A percentile compares a stretch with the other conserved stretches of the same genome.
Conservation (phyloP, 169 alveolate species). For the Cryptosporidium sp. region DNA sequence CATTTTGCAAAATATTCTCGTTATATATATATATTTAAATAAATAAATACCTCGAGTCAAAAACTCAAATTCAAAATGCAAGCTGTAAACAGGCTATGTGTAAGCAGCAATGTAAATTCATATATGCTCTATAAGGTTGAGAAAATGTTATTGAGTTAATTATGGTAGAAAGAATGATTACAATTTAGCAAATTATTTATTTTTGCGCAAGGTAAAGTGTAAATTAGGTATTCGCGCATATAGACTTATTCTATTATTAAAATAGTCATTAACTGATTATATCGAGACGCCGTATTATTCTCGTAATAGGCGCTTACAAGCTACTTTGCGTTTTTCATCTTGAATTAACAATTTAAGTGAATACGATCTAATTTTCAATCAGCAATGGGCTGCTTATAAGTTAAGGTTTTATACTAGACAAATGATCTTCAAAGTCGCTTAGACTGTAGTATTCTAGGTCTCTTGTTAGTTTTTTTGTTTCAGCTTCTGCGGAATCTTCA, state of each 20-base stretch:
- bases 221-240: conserved; percentile 9
- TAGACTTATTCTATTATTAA: conserved; percentile 9
- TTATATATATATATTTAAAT: conserved; percentile 3
- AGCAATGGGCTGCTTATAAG: not conserved
- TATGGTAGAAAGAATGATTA: not conserved
- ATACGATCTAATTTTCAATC: not conserved
- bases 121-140: conserved; percentile 4
- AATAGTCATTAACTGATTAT: conserved; percentile 32
- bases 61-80: not conserved
- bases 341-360: not conserved
- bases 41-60: not conserved
- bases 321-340: conserved; percentile 5
- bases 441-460: not conserved
- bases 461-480: not conserved
- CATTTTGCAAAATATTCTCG: conserved; percentile 30
- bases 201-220: not conserved
- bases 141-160: not conserved
- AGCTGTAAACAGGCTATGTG: not conserved
- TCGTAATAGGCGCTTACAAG: conserved; percentile 36
- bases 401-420: conserved; percentile 1
- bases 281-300: conserved; percentile 70
- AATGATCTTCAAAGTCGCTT: conserved; percentile 48
- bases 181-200: not conserved
- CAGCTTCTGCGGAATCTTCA: not conserved
- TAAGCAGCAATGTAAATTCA: conserved; percentile 4